These are phyloP conservation scores for Heterobasidion irregulare DNA, from an alignment of 1,284 basidiomycete genomes.

Conservation along the genomic window DNA sequence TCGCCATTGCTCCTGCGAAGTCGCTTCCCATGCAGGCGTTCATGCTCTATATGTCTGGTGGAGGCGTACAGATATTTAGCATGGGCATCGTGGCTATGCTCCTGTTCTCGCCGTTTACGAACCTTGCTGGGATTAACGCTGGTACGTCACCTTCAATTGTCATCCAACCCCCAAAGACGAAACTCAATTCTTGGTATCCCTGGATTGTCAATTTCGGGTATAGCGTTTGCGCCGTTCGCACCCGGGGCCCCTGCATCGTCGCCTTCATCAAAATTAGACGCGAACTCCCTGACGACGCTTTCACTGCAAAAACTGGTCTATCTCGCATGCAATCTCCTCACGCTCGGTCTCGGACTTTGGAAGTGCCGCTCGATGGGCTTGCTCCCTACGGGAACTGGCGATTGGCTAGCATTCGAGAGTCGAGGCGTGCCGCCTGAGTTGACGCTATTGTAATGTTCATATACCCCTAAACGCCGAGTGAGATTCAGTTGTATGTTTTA, in stretches of 20 bases:
- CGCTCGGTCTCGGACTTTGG: slow-evolving; percentile 77
- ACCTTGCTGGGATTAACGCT: slow-evolving; percentile 65
- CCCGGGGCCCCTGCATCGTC: slow-evolving; percentile 33
- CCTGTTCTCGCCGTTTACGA: slow-evolving; percentile 74
- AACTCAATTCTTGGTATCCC: neutral
- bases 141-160: slow-evolving; percentile 35
- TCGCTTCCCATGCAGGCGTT: slow-evolving; percentile 90
- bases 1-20: slow-evolving; percentile 79
- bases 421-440: slow-evolving; percentile 51
- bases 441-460: slow-evolving; percentile 1
- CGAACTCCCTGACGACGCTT: slow-evolving; percentile 46
- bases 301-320: slow-evolving; percentile 63
- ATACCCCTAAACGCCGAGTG: too few relatives aligned
- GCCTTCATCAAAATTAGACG: slow-evolving; percentile 12
- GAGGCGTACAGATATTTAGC: slow-evolving; percentile 88
- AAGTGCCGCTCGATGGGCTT: slow-evolving; percentile 89
- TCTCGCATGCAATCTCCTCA: slow-evolving; percentile 62
- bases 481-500: too few relatives aligned
- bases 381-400: slow-evolving; percentile 79
- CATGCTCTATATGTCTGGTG: slow-evolving; percentile 95
- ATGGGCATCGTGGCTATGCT: slow-evolving; percentile 92
- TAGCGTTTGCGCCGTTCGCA: slow-evolving; percentile 62
- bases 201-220: neutral
- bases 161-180: neutral
- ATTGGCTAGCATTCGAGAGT: slow-evolving; percentile 89